Percentiles rank a stretch among this genome's conserved stretches.
phyloP scores from a whole-genome alignment of 2,329 filamentous ascomycete species.

The Plenodomus tracheiphilus region DNA sequence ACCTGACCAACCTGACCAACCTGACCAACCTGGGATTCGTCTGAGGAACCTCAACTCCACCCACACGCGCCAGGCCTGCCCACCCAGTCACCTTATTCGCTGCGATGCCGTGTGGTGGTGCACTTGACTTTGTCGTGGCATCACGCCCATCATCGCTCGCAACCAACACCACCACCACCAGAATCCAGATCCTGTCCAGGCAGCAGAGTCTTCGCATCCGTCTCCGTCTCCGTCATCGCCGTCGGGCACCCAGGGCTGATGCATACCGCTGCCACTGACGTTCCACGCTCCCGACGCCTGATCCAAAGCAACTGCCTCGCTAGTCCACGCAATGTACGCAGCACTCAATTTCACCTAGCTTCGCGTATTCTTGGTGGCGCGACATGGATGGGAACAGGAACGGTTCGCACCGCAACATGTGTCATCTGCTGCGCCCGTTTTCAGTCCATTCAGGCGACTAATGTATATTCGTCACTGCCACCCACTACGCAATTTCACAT shows the following conservation, averaged over 20 bases:
- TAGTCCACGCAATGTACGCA: background rate
- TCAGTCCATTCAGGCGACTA: background rate
- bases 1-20: too few relatives aligned
- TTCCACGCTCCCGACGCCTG: too few relatives aligned
- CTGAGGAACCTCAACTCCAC: conserved; percentile 18
- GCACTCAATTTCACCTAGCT: background rate
- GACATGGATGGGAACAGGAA: background rate
- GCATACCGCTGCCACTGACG: too few relatives aligned
- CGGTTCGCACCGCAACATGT: background rate
- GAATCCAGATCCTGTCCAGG: background rate
- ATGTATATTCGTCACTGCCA: background rate
- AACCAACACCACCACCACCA: conserved; percentile 4
- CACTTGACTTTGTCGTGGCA: background rate
- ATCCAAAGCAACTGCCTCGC: background rate
- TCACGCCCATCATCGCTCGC: conserved; percentile 3
- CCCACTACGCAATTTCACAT: background rate
- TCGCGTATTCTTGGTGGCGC: background rate
- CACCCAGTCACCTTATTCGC: conserved; percentile 10
- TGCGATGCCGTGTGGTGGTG: conserved; percentile 3
- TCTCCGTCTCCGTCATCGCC: too few relatives aligned
- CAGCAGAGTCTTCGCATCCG: too few relatives aligned
- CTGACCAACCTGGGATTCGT: conserved; percentile 13
- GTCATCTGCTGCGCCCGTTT: background rate
- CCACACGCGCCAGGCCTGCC: conserved; percentile 13
- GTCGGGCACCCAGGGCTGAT: too few relatives aligned